Base-by-base conservation (phyloP, 805 yeast species). In the Candida ipomoeae region DNA sequence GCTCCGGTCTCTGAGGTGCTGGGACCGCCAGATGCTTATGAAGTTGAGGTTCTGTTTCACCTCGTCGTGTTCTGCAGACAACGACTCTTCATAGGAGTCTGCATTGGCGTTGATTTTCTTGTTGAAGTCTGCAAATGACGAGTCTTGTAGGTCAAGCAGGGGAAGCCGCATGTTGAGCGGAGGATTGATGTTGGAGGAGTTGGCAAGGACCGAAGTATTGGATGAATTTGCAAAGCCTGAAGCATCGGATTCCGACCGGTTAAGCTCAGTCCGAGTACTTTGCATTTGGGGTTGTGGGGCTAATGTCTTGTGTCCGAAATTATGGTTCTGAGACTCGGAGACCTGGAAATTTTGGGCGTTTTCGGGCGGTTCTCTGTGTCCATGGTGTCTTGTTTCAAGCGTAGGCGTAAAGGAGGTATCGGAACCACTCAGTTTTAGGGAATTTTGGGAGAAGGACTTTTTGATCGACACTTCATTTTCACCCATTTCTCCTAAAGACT, bases 11-110 rank as follows among this genome's bases (percentile, higher is more conserved):
- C 51, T 38, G 40, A 48, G 38, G 21, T 70, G 68, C 51, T 73
- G 78, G 1, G 68, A 63, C 48, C 67, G 77, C 78, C 78, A 74
- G 29, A 74, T 74, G 3, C 75, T 66, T 26, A 73, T 60, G 54
- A 66, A 74, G 48, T 62, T 56, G 4, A 57, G 46, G 1, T 67
- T 61, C 31, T 61, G 58, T 26, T 57, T 60, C 10, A 67, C 75
- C 6, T 48, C 57, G 40, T 73, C 77, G 49, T 70, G 62, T 44
- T 73, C 77, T 0, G 77, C 78, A 2, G 78, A 73, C 17, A 73
- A 60, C 0, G 69, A 64, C 44, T 70, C 72, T 52, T 73, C 78
- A 51, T 59, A 72, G 6, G 69, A 60, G 17, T 46, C 41, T 6
- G 61, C 42, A 14, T 52, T 44, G 8, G 39, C 51, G 34, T 63